Evolutionary conservation across 495 filamentous ascomycete species (phyloP).

Genomic region (Neurospora tetraspora): DNA sequence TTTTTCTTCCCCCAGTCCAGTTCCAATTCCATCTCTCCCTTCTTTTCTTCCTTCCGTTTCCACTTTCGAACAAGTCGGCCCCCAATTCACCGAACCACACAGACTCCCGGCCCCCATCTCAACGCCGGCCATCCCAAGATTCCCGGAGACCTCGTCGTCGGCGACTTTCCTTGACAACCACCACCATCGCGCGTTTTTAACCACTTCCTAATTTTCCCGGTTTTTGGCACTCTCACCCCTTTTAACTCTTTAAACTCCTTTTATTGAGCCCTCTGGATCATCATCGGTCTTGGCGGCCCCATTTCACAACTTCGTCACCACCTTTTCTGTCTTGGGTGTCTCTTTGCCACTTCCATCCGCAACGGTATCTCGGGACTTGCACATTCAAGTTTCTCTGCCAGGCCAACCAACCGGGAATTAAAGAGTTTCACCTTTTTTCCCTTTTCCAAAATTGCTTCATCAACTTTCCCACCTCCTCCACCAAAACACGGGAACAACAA

Average conservation of each 20-base stretch:
- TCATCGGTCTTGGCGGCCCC: neutral
- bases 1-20: conserved; percentile 4
- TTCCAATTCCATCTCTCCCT: conserved; percentile 1
- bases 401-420: neutral
- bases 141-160: neutral
- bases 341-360: neutral
- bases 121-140: neutral
- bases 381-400: neutral
- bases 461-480: neutral
- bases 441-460: neutral
- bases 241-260: neutral
- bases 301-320: neutral
- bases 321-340: neutral
- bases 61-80: neutral
- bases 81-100: neutral
- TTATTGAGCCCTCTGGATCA: neutral
- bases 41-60: conserved; percentile 1
- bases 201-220: neutral
- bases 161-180: neutral
- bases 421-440: neutral
- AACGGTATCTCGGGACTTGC: neutral
- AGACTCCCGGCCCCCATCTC: neutral
- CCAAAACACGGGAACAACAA: neutral
- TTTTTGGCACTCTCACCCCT: neutral
- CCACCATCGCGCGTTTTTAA: neutral